These are phyloP conservation scores for Yamadazyma atmosphaerica DNA, from an alignment of 1,139 yeast species.

Conservation along the genomic window DNA sequence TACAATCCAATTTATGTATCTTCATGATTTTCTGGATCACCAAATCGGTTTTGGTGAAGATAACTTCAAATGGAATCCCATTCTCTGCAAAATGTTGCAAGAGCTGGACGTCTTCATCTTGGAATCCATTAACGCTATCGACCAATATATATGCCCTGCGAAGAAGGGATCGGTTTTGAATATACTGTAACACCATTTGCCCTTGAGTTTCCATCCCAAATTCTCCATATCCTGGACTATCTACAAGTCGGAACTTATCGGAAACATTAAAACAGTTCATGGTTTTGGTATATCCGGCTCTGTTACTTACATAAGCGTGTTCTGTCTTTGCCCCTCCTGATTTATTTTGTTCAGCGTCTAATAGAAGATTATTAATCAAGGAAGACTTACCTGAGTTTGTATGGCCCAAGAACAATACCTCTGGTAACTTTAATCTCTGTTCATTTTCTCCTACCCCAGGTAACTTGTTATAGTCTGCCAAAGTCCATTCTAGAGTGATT, in stretches of 20 bases:
- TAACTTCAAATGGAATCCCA: constrained; percentile 71
- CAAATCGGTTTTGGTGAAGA: constrained; percentile 75
- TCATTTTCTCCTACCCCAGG: constrained; percentile 52
- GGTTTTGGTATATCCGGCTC: constrained; percentile 78
- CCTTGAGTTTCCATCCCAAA: constrained; percentile 69
- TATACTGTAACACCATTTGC: constrained; percentile 59
- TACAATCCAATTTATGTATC: constrained; percentile 5
- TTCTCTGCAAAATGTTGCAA: constrained; percentile 48
- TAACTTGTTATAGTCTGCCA: constrained; percentile 49
- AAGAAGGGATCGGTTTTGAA: constrained; percentile 52
- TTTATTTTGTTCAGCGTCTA: constrained; percentile 19
- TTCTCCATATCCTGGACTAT: constrained; percentile 86
- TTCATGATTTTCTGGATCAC: constrained; percentile 29
- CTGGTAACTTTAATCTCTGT: constrained; percentile 47
- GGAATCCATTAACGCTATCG: constrained; percentile 59
- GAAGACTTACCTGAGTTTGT: constrained; percentile 88
- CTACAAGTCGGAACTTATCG: constrained; percentile 63
- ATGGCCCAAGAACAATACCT: constrained; percentile 71
- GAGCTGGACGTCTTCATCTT: constrained; percentile 54
- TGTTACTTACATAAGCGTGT: constrained; percentile 55
- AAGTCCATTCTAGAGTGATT: constrained; percentile 60
- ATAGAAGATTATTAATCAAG: constrained; percentile 56
- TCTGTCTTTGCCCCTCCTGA: constrained; percentile 26
- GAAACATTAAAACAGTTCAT: constrained; percentile 72
- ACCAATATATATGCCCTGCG: constrained; percentile 61